Base-by-base conservation (phyloP, 192 early-diverging fungal genomes). In the Oehlia diaphana region DNA sequence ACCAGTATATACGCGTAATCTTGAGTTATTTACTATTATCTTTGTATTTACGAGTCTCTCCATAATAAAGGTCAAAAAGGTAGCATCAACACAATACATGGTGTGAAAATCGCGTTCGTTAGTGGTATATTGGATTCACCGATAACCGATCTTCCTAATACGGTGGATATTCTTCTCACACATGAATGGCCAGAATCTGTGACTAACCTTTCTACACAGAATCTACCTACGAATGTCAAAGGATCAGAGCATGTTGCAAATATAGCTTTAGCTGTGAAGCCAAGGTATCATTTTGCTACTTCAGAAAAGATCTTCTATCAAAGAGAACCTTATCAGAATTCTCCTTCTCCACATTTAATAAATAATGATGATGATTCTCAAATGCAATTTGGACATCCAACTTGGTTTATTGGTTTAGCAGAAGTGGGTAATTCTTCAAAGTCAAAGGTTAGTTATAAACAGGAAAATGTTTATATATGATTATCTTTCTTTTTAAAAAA, bases 281-380 rank as follows among this genome's bases (percentile, higher is more conserved):
- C 97, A 6, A 88, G 95, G 26, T 98, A 98, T 82, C 97, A 97
- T 81, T 96, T 98, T 88, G 92, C 93, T 35, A 80, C 89, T 1
- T 86, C 87, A 2, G 90, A 89, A 79, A 83, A 83, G 39, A 28
- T 84, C 13, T 98, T 97, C 79, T 95, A 89, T 78, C 95, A 98
- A 87, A 88, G 97, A 12, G 91, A 93, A 66, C 96, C 97, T 31
- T 98, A 92, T 85, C 84, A 82, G 65, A 93, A 93, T 82, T 77
- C 63, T 79, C 83, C 78, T 63, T 74, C 77, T 69, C 86, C 73
- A 72, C 33, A 12, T 50, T 53, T 23, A 77, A 50, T 65, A 23
- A 16, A 37, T 26, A 23, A 67, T 76, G 35, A 33, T 33, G 76
- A 50, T 21, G 76, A 77, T 49, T 50, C 76, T 16, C 77, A 81